These are phyloP conservation scores for Penicillium arizonense DNA, from an alignment of 495 filamentous ascomycete species.

Conservation along the genomic window DNA sequence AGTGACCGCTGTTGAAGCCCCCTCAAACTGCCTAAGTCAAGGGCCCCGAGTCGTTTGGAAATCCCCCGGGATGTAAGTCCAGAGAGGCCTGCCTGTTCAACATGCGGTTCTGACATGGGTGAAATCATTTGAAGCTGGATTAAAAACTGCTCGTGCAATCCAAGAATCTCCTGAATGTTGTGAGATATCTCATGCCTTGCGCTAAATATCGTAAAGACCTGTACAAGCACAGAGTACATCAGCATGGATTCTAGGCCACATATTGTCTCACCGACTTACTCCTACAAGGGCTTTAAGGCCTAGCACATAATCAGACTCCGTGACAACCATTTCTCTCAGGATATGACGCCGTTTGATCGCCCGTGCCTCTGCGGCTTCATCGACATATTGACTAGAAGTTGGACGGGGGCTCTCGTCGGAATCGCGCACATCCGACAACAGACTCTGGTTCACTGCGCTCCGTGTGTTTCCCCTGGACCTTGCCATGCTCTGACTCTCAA, in stretches of 20 bases:
- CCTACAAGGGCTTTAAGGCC: slow-evolving; percentile 84
- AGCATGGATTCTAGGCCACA: background rate
- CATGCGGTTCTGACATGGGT: slow-evolving; percentile 24
- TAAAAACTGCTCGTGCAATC: slow-evolving; percentile 45
- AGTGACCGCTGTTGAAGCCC: slow-evolving; percentile 29
- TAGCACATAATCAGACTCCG: slow-evolving; percentile 85
- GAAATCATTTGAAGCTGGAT: slow-evolving; percentile 28
- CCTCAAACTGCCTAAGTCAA: slow-evolving; percentile 29
- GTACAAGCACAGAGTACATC: background rate
- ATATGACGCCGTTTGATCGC: slow-evolving; percentile 72
- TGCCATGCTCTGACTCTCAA: slow-evolving; percentile 65
- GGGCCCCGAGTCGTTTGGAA: slow-evolving; percentile 18
- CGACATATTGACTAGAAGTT: slow-evolving; percentile 52
- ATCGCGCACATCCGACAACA: slow-evolving; percentile 51
- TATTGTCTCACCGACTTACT: slow-evolving; percentile 46
- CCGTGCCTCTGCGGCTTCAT: slow-evolving; percentile 68
- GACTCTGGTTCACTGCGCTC: slow-evolving; percentile 50
- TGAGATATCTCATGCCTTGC: slow-evolving; percentile 40
- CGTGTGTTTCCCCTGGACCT: slow-evolving; percentile 57
- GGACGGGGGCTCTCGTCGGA: slow-evolving; percentile 67
- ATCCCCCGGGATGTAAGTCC: slow-evolving; percentile 18
- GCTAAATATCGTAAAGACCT: slow-evolving; percentile 39
- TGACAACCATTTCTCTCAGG: slow-evolving; percentile 77
- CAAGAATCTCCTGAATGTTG: slow-evolving; percentile 42
- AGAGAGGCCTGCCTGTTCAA: slow-evolving; percentile 15